Conservation (phyloP, 2,329 filamentous ascomycete species). For the Claviceps sp. region DNA sequence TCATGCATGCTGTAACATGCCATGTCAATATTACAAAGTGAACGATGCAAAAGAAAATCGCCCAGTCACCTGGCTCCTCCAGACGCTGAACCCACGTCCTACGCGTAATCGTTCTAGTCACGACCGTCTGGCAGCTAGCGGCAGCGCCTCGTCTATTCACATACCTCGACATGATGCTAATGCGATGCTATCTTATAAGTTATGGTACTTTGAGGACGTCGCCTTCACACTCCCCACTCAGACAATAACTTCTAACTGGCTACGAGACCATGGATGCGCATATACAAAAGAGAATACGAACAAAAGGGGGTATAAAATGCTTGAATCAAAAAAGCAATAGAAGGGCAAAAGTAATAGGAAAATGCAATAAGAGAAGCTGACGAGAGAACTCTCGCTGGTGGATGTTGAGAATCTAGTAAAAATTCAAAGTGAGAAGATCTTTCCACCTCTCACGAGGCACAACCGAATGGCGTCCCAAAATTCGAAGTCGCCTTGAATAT, state of each 20-base stretch:
- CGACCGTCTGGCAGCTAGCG: neutral
- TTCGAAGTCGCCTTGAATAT: conserved; percentile 32
- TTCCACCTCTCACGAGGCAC: conserved; percentile 4
- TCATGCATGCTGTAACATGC: too few relatives aligned
- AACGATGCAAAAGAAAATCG: too few relatives aligned
- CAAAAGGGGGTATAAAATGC: conserved; percentile 2
- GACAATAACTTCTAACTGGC: neutral
- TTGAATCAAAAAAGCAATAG: too few relatives aligned
- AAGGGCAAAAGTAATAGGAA: neutral
- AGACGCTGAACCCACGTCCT: neutral
- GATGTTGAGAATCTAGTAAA: too few relatives aligned
- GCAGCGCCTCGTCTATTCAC: neutral
- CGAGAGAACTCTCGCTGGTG: neutral
- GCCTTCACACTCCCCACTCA: neutral
- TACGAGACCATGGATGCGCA: neutral
- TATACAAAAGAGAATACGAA: neutral
- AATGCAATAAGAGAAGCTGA: neutral
- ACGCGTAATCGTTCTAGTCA: neutral
- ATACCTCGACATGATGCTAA: conserved; percentile 2
- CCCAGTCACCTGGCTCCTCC: neutral
- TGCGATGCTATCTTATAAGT: neutral
- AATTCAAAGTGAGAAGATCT: neutral
- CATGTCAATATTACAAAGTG: too few relatives aligned
- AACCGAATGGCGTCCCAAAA: conserved; percentile 34
- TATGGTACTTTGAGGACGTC: neutral